Evolutionary conservation across 2,329 filamentous ascomycete species (phyloP), one percentile per base, ranked within the genome.

Genomic region (Cladophialophora psammophila): DNA sequence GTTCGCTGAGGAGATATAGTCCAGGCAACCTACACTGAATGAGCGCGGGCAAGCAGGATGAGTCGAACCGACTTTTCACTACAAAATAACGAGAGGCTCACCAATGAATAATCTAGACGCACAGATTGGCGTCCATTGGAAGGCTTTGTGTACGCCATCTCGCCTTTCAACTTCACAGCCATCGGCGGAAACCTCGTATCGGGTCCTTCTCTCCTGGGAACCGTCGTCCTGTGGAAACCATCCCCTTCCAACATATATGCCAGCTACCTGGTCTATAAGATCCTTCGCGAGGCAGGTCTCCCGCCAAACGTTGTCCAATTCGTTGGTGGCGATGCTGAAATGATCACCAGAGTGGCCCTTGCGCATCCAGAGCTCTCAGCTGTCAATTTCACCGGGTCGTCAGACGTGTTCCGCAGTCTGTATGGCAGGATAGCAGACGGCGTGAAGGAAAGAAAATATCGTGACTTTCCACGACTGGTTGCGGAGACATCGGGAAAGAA

Each of bases 131-230:
- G 93, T 42, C 89, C 93, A 12, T 86, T 96, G 10, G 93, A 96
- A 80, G 93, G 93, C 26, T 96, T 96, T 78, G 92, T 96, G 67
- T 96, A 96, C 77, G 93, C 93, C 54, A 87, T 96, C 72, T 91
- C 89, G 66, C 93, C 93, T 35, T 96, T 96, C 85, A 96, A 96
- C 83, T 96, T 96, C 81, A 96, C 93, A n/a, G 93, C 93, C 74
- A 96, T 96, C 74, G 92, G 88, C 9, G 93, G 89, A 55, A 96
- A 96, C 80, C 84, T 96, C 42, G 86, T 90, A 6, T 90, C 87
- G 40, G 89, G 91, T 0, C 92, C 93, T 10, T 92, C 92, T 0
- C 82, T 96, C 60, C 87, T 96, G 82, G 93, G 93, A 62, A 96
- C 96, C 78, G 93, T 96, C 5, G 91, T 96, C 5, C 83, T 96